phyloP scores from a whole-genome alignment of 2,329 filamentous ascomycete genomes.

The Xylariaceae sp. region DNA sequence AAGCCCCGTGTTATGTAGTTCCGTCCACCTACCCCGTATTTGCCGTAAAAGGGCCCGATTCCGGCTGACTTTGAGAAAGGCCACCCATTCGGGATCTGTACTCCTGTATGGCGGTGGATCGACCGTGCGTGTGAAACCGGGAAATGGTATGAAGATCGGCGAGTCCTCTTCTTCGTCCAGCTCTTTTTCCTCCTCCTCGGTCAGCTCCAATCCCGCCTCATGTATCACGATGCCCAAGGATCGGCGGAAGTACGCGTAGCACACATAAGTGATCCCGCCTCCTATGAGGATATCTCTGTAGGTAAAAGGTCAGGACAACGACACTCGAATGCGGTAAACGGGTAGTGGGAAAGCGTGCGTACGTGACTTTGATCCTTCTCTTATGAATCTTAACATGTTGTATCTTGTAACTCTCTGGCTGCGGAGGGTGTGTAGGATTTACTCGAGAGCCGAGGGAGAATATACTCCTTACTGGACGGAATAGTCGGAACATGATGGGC shows the following conservation, averaged over 20 bases:
- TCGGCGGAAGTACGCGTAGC: constrained; percentile 42
- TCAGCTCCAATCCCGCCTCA: constrained; percentile 40
- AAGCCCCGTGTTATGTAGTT: not conserved
- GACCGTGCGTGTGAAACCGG: constrained; percentile 51
- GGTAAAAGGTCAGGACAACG: not conserved
- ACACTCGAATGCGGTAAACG: not conserved
- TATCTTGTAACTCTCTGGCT: constrained; percentile 25
- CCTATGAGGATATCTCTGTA: constrained; percentile 29
- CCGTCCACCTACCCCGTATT: constrained; percentile 44
- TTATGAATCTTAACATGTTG: constrained; percentile 30
- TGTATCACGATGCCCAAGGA: constrained; percentile 42
- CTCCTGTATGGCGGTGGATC: constrained; percentile 49
- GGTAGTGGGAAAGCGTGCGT: constrained; percentile 3
- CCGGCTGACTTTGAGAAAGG: constrained; percentile 55
- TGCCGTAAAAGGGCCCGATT: constrained; percentile 45
- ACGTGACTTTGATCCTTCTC: constrained; percentile 28
- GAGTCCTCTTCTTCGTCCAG: constrained; percentile 41
- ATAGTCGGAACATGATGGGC: constrained; percentile 30
- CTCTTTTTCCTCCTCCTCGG: constrained; percentile 42
- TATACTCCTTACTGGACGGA: constrained; percentile 26
- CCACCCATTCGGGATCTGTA: constrained; percentile 59
- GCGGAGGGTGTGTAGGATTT: constrained; percentile 12
- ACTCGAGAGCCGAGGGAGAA: constrained; percentile 21
- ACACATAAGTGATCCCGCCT: constrained; percentile 34
- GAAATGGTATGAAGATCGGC: constrained; percentile 57